These are phyloP conservation scores for Camellia sinensis DNA, from an alignment of 148 eudicot genomes.

Conservation along the genomic window DNA sequence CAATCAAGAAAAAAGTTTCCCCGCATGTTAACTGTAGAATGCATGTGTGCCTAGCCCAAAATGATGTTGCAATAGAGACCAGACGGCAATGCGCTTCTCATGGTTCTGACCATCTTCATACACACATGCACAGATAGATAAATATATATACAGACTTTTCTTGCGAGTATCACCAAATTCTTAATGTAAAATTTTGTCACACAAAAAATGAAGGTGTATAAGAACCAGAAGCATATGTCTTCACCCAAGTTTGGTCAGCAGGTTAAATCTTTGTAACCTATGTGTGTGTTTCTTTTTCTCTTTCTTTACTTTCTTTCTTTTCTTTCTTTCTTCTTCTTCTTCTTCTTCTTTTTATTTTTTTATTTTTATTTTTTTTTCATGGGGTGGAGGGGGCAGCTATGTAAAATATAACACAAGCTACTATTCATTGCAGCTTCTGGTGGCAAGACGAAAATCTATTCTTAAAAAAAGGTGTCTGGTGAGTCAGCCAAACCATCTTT, in stretches of 20 bases:
- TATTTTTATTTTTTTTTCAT: too few species aligned
- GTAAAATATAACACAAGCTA: not conserved
- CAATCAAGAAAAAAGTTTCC: too few species aligned
- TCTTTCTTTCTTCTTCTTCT: too few species aligned
- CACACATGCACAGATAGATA: not conserved
- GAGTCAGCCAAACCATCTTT: conserved; percentile 6
- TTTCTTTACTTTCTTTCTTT: too few species aligned
- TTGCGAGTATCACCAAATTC: not conserved
- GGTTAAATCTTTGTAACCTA: not conserved
- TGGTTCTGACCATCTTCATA: too few species aligned
- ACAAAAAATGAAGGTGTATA: not conserved
- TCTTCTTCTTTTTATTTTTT: too few species aligned
- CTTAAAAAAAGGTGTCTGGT: not conserved
- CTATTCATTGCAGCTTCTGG: not conserved
- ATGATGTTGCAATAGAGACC: conserved; percentile 9
- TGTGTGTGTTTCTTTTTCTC: too few species aligned
- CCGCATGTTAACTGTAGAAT: too few species aligned
- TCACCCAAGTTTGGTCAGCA: not conserved
- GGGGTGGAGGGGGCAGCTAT: not conserved
- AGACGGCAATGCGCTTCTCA: not conserved
- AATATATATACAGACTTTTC: not conserved
- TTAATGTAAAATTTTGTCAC: not conserved
- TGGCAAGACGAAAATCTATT: not conserved
- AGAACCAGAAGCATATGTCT: not conserved
- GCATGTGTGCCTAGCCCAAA: too few species aligned